Evolutionary conservation across 345 rosid genomes (phyloP).

Genomic region (Clarkia xantiana): DNA sequence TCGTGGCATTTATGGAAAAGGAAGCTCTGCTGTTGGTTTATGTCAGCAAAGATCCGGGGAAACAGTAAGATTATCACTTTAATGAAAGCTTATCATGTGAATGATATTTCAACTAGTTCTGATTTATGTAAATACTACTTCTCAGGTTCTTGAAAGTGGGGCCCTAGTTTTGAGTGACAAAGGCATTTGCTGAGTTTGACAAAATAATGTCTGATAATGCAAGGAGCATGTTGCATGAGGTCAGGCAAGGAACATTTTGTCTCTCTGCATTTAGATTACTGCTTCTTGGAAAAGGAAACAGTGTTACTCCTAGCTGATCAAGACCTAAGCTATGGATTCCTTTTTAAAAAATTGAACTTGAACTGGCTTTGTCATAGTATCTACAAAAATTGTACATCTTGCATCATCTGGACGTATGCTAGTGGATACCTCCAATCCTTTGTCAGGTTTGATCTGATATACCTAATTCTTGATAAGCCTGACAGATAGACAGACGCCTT

Average conservation of each 20-base stretch:
- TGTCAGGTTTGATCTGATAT: constrained; percentile 86
- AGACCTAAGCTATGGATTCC: no score
- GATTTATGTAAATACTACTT: constrained; percentile 4
- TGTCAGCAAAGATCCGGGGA: constrained; percentile 96
- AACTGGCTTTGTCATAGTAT: no score
- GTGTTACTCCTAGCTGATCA: no score
- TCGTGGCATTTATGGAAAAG: constrained; percentile 93
- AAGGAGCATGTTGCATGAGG: constrained; percentile 95
- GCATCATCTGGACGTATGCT: not conserved
- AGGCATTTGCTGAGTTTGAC: constrained; percentile 94
- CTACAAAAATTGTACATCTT: no score
- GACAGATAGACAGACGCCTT: constrained; percentile 84
- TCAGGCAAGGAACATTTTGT: constrained; percentile 5
- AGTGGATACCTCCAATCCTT: not conserved
- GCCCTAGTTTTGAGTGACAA: constrained; percentile 92
- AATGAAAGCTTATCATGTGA: no score
- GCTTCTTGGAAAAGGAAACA: no score
- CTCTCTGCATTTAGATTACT: not conserved
- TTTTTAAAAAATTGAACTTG: no score
- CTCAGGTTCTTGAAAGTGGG: constrained; percentile 95
- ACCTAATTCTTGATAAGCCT: constrained; percentile 90
- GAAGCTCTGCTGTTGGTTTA: constrained; percentile 99
- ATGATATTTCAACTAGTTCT: no score
- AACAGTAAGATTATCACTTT: constrained; percentile 47
- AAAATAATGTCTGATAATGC: constrained; percentile 99